Conservation (phyloP, 1,284 basidiomycete genomes). For the Violaceomyces palustris region DNA sequence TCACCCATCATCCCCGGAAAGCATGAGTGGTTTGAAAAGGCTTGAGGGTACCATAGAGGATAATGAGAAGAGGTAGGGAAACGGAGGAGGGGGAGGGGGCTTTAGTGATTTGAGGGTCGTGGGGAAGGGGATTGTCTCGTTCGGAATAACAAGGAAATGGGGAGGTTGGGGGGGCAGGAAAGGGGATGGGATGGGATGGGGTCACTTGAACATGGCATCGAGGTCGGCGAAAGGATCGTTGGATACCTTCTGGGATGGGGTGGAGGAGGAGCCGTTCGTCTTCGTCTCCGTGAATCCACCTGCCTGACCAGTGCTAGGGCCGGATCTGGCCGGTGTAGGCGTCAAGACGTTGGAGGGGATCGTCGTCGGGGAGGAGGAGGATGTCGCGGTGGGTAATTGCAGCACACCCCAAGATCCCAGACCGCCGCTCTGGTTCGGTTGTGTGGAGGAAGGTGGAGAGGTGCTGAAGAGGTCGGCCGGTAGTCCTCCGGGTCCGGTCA, state of each 20-base stretch:
- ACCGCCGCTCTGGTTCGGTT: not conserved
- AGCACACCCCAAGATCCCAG: conserved; percentile 40
- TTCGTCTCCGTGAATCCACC: conserved; percentile 1
- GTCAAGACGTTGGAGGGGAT: not conserved
- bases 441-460: conserved; percentile 8
- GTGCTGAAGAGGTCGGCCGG: conserved; percentile 20
- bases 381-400: conserved; percentile 28
- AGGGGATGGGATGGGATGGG: conserved; percentile 22
- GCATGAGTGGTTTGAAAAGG: too few relatives aligned
- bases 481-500: conserved; percentile 10
- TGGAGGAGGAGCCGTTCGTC: conserved; percentile 6
- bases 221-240: conserved; percentile 47
- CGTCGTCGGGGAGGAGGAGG: conserved; percentile 8
- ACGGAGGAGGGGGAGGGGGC: too few relatives aligned
- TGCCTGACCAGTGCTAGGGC: not conserved
- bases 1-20: too few relatives aligned
- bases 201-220: conserved; percentile 41
- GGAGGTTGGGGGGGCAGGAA: conserved; percentile 14
- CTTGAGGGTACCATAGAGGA: too few relatives aligned
- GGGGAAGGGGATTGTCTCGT: too few relatives aligned
- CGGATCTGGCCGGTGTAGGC: conserved; percentile 2
- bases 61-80: too few relatives aligned
- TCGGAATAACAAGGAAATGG: conserved; percentile 26
- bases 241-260: conserved; percentile 1
- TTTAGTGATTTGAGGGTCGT: too few relatives aligned